Evolutionary conservation across 2,329 filamentous ascomycete species (phyloP), one percentile per base, ranked within the genome.

Genomic region (Pseudocercospora musae): DNA sequence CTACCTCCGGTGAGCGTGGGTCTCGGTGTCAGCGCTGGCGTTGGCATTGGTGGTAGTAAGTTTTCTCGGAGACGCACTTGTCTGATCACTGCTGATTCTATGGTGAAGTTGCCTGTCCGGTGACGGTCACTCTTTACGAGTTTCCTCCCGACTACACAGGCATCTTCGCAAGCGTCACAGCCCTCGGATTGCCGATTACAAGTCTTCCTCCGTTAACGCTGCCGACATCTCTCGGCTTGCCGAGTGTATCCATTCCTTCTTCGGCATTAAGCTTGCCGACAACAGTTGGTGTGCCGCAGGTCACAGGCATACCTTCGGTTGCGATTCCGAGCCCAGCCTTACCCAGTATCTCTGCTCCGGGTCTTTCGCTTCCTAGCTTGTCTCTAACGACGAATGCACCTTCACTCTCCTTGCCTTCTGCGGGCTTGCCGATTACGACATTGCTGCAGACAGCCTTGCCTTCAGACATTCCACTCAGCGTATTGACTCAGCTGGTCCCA

Each of bases 121-220:
- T 62, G 4, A 67, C 63, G 11, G 63, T 63, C 15, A 63, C 62
- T 3, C 40, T 31, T 8, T 57, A 57, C 20, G 59, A 53, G 13
- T 62, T 63, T 31, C 66, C 66, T 7, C 60, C 62, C 3, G 66
- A 68, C 33, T 68, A 66, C 46, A 65, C 60, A 10, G 64, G 64
- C n/a, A 58, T 62, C 27, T 66, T 60, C 21, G 63, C 65, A n/a
- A 66, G 54, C 18, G 18, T 62, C 18, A 64, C 58, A 29, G 27
- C 44, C 23, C 53, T 49, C n/a, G 62, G 62, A 9, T 31, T 64
- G 4, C 50, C 59, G n/a, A 55, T 59, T 23, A 57, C 62, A 11
- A 62, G 59, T 33, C 53, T 60, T n/a, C 55, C 46, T 5, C 50
- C 58, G 7, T 20, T 58, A 31, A 59, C 50, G 2, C 37, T 40